Evolutionary conservation across 768 basidiomycete species (phyloP).

Genomic region (Rhodotorula kratochvilovae): DNA sequence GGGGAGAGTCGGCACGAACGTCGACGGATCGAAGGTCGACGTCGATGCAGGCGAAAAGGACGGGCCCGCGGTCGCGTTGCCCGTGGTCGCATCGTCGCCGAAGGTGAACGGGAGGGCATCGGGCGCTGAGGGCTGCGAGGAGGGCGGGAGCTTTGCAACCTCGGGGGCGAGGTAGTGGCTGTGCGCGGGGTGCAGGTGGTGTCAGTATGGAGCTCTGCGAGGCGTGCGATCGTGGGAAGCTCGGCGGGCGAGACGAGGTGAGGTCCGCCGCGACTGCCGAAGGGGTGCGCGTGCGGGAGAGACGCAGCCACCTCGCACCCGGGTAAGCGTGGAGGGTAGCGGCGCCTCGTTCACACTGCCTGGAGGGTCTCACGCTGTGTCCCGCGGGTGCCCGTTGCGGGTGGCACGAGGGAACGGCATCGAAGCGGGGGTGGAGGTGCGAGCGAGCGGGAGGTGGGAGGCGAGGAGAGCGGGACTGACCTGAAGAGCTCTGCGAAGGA

Average conservation of each 20-base stretch:
- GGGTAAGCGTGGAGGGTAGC: too few relatives aligned
- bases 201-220: not conserved
- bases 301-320: too few relatives aligned
- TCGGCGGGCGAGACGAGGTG: too few relatives aligned
- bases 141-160: slow-evolving; percentile 28
- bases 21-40: slow-evolving; percentile 22
- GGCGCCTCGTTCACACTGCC: too few relatives aligned
- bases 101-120: slow-evolving; percentile 24
- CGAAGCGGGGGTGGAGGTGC: not conserved
- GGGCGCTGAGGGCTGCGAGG: not conserved
- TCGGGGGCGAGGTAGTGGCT: slow-evolving; percentile 37
- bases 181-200: not conserved
- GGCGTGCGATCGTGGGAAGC: not conserved
- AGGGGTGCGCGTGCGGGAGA: too few relatives aligned
- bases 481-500: slow-evolving; percentile 27
- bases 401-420: not conserved
- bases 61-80: not conserved
- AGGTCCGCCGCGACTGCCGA: too few relatives aligned
- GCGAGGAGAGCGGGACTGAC: not conserved
- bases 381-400: not conserved
- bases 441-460: not conserved
- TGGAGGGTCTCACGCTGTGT: not conserved
- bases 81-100: not conserved
- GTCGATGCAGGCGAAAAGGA: not conserved
- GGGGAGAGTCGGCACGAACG: slow-evolving; percentile 35